A percentile compares a stretch with the other conserved stretches of the same genome.
Evolutionary conservation across 2,329 filamentous ascomycete genomes (phyloP).

Genomic region (Aspergillus sp.): DNA sequence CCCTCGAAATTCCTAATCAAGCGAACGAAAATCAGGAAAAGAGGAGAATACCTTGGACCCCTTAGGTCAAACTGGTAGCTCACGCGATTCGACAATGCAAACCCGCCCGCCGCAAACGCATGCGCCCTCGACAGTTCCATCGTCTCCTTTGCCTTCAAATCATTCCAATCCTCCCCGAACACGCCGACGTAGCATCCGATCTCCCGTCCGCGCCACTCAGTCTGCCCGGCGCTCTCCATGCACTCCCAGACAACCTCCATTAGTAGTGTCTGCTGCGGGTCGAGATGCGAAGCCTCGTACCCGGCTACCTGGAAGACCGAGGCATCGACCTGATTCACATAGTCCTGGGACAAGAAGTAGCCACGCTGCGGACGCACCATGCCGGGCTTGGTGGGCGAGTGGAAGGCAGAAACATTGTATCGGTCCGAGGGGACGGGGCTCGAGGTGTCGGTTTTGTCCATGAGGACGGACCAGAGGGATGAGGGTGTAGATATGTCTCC

Average conservation of each 20-base stretch:
- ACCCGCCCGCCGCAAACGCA: constrained; percentile 5
- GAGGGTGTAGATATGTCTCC: constrained; percentile 10
- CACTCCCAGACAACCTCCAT: constrained; percentile 31
- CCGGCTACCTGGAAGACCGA: constrained; percentile 22
- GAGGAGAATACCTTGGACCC: constrained; percentile 13
- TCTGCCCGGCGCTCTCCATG: constrained; percentile 28
- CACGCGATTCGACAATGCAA: constrained; percentile 14
- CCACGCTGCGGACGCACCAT: constrained; percentile 4
- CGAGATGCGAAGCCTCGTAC: constrained; percentile 19
- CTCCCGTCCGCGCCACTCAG: constrained; percentile 25
- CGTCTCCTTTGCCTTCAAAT: constrained; percentile 10
- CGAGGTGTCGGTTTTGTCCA: constrained; percentile 11
- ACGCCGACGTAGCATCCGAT: constrained; percentile 23
- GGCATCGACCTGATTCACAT: constrained; percentile 23
- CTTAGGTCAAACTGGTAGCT: constrained; percentile 27
- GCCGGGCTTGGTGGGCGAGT: constrained; percentile 9
- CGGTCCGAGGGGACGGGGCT: constrained; percentile 21
- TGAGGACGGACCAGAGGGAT: constrained; percentile 16
- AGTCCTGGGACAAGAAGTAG: constrained; percentile 26
- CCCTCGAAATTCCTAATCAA: no score
- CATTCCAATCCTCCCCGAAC: constrained; percentile 20
- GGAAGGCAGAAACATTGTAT: constrained; percentile 24
- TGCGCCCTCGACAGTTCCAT: constrained; percentile 4
- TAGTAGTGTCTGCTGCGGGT: constrained; percentile 31
- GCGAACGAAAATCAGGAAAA: neutral